A percentile compares a stretch with the other conserved stretches of the same genome.
phyloP scores from a whole-genome alignment of 2,329 filamentous ascomycete genomes.

The Pseudogymnoascus sp. region DNA sequence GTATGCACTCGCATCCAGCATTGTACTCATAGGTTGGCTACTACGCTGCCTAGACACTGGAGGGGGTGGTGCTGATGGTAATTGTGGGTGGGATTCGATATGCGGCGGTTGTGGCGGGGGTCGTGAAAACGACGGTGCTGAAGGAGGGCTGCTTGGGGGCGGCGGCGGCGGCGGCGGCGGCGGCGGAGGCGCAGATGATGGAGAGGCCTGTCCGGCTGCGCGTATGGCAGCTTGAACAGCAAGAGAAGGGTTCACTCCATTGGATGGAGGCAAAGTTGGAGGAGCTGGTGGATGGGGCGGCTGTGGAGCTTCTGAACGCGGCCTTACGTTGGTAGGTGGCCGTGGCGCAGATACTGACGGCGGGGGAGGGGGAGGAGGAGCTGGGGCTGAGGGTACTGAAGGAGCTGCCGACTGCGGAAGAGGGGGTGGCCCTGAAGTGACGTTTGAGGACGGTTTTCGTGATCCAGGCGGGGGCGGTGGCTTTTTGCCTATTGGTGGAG shows the following conservation, averaged over 20 bases:
- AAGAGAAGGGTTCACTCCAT: conserved; percentile 30
- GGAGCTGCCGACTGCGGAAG: conserved; percentile 31
- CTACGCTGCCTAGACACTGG: conserved; percentile 29
- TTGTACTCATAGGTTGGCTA: conserved; percentile 46
- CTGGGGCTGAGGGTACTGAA: conserved; percentile 31
- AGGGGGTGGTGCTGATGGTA: conserved; percentile 37
- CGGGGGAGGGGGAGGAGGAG: conserved; percentile 29
- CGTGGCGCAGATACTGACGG: conserved; percentile 21
- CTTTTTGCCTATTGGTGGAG: conserved; percentile 73
- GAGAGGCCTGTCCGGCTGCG: conserved; percentile 36
- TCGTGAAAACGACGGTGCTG: conserved; percentile 33
- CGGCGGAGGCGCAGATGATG: conserved; percentile 32
- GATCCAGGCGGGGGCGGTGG: conserved; percentile 54
- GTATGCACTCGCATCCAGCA: conserved; percentile 70
- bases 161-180: conserved; percentile 33
- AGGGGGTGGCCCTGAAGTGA: conserved; percentile 39
- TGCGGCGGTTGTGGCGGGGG: conserved; percentile 31
- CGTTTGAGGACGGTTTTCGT: conserved; percentile 46
- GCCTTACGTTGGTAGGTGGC: conserved; percentile 21
- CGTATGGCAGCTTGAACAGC: conserved; percentile 40
- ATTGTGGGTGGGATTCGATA: conserved; percentile 27
- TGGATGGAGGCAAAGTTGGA: conserved; percentile 30
- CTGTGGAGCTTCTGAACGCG: conserved; percentile 22
- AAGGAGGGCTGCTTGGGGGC: conserved; percentile 37
- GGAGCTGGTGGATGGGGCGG: conserved; percentile 29